Evolutionary conservation across 495 filamentous ascomycete species (phyloP).

Genomic region (Penicillium coprophilum): DNA sequence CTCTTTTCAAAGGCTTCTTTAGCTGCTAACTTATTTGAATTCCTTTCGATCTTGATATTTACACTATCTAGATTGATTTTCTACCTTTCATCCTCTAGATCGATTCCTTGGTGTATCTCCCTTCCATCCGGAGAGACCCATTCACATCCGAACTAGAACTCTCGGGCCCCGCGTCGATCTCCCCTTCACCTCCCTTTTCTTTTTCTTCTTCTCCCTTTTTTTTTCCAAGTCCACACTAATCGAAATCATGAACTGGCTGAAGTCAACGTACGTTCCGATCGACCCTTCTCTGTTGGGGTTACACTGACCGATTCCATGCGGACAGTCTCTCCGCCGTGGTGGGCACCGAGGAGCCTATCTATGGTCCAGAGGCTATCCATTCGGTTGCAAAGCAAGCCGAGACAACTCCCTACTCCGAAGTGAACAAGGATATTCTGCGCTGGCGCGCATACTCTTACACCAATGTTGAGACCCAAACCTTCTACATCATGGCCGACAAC

Average conservation of each 20-base stretch:
- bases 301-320: conserved; percentile 25
- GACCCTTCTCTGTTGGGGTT: conserved; percentile 11
- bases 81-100: neutral
- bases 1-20: neutral
- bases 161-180: conserved; percentile 35
- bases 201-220: conserved; percentile 15
- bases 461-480: conserved; percentile 92
- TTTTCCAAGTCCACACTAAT: conserved; percentile 8
- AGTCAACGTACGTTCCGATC: conserved; percentile 58
- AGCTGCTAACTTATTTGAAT: neutral
- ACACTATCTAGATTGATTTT: neutral
- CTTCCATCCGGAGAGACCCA: conserved; percentile 13
- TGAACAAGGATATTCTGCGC: conserved; percentile 73
- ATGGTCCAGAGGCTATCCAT: conserved; percentile 85
- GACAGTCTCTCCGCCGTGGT: conserved; percentile 82
- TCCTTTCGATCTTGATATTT: neutral
- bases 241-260: conserved; percentile 66
- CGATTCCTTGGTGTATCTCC: neutral
- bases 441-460: conserved; percentile 82
- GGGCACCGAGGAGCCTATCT: conserved; percentile 94
- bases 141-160: conserved; percentile 31
- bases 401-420: conserved; percentile 74
- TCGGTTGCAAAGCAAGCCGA: conserved; percentile 79
- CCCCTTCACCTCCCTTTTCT: conserved; percentile 24
- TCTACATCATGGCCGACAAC: conserved; percentile 80